Evolutionary conservation across 371 early-diverging fungal genomes (phyloP).

Genomic region (Lichtheimia ramosa): DNA sequence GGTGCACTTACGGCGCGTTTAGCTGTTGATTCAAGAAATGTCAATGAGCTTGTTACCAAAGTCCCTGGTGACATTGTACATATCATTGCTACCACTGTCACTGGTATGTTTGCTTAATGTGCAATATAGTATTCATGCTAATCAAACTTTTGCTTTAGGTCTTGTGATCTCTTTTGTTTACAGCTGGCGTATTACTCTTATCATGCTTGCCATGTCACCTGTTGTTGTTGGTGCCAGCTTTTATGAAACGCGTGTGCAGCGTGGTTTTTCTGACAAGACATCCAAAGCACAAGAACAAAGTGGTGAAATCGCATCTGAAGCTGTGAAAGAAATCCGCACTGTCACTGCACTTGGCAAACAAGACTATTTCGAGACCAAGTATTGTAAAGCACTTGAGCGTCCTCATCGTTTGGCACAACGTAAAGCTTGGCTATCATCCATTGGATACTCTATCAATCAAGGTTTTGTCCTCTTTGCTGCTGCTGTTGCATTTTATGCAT

Average conservation of each 20-base stretch:
- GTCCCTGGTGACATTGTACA: constrained; percentile 54
- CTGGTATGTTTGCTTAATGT: constrained; percentile 37
- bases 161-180: constrained; percentile 47
- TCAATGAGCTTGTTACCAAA: constrained; percentile 62
- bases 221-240: constrained; percentile 45
- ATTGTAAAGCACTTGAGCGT: constrained; percentile 49
- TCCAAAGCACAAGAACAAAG: constrained; percentile 68
- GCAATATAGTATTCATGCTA: constrained; percentile 66
- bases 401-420: constrained; percentile 66
- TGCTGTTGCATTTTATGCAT: constrained; percentile 58
- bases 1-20: constrained; percentile 81
- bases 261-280: constrained; percentile 58
- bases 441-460: constrained; percentile 73
- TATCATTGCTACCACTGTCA: constrained; percentile 34
- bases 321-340: constrained; percentile 84
- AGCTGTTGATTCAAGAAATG: constrained; percentile 70
- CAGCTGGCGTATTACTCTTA: constrained; percentile 61
- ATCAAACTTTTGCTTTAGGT: constrained; percentile 16
- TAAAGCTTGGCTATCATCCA: constrained; percentile 52
- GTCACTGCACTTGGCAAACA: constrained; percentile 84
- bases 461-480: constrained; percentile 64
- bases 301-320: constrained; percentile 79
- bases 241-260: constrained; percentile 39
- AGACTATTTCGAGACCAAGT: constrained; percentile 59
- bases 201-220: constrained; percentile 55